A percentile compares a stretch with the other conserved stretches of the same genome.
phyloP scores from a whole-genome alignment of 345 rosid genomes.

The Arabis hirsuta region DNA sequence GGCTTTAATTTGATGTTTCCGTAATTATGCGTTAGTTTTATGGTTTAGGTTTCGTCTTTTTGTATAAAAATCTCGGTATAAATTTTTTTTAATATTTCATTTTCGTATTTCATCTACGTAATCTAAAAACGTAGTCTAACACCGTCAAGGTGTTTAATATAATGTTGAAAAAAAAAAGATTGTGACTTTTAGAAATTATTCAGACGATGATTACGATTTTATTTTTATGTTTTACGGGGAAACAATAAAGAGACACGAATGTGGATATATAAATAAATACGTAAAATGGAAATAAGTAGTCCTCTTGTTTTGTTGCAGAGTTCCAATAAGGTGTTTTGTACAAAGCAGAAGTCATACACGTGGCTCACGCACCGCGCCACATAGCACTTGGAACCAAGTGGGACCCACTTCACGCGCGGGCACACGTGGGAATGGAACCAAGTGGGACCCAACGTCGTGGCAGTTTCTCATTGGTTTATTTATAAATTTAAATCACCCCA shows the following conservation, averaged over 20 bases:
- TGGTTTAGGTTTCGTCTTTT: no score
- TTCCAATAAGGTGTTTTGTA: slow-evolving; percentile 29
- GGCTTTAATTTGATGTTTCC: no score
- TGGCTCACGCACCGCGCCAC: slow-evolving; percentile 36
- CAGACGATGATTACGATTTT: slow-evolving; percentile 8
- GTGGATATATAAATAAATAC: slow-evolving; percentile 17
- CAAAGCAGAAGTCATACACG: slow-evolving; percentile 10
- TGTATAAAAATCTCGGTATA: no score
- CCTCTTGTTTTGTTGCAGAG: slow-evolving; percentile 26
- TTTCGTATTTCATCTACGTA: no score
- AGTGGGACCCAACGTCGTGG: slow-evolving; percentile 17
- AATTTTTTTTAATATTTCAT: no score
- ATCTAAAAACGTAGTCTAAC: no score
- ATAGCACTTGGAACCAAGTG: neutral
- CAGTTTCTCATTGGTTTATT: neutral
- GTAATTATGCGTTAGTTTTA: no score
- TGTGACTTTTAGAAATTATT: neutral
- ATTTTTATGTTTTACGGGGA: neutral
- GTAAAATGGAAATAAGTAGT: slow-evolving; percentile 36
- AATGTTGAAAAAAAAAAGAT: no score
- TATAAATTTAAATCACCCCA: neutral
- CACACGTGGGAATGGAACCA: slow-evolving; percentile 36
- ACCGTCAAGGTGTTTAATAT: no score
- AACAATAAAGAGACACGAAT: slow-evolving; percentile 13
- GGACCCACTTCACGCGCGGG: slow-evolving; percentile 16